Percentiles rank a stretch among this genome's conserved stretches.
These are phyloP conservation scores for Apiotrichum laibachii DNA, from an alignment of 1,284 basidiomycete genomes.

Conservation along the genomic window DNA sequence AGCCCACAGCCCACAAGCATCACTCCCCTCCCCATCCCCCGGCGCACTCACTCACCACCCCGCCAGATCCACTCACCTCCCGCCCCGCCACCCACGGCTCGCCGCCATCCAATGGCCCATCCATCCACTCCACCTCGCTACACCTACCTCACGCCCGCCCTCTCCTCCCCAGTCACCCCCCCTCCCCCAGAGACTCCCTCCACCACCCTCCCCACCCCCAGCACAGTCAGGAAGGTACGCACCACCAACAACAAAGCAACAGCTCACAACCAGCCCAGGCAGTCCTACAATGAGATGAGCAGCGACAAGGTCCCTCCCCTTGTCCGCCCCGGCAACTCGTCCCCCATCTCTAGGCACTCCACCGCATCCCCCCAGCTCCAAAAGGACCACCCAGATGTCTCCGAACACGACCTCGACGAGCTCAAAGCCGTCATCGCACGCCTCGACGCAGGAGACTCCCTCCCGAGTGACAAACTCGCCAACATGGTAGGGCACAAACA, in stretches of 20 bases:
- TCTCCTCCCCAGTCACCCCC: constrained; percentile 32
- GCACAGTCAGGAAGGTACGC: constrained; percentile 2
- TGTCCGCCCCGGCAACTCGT: not conserved
- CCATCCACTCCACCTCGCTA: constrained; percentile 24
- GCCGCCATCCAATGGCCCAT: constrained; percentile 14
- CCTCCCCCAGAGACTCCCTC: constrained; percentile 26
- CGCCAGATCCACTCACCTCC: not conserved
- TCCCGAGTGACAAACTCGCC: constrained; percentile 23
- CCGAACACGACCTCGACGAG: constrained; percentile 19
- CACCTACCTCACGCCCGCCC: constrained; percentile 18
- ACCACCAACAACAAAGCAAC: too few relatives aligned
- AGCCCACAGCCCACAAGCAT: not conserved
- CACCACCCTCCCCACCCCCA: constrained; percentile 26
- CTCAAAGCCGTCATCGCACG: constrained; percentile 19
- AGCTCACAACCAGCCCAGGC: not conserved
- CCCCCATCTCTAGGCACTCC: not conserved
- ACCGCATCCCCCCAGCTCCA: not conserved
- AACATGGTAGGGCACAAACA: constrained; percentile 28
- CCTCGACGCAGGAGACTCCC: constrained; percentile 7
- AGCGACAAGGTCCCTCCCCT: not conserved
- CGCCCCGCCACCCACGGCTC: not conserved
- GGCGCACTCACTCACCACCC: not conserved
- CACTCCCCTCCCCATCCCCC: constrained; percentile 8
- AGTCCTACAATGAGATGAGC: constrained; percentile 6
- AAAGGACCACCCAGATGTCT: constrained; percentile 6